Conservation (phyloP, 164 flowering plant genomes). For the Cinnamomum micranthum region DNA sequence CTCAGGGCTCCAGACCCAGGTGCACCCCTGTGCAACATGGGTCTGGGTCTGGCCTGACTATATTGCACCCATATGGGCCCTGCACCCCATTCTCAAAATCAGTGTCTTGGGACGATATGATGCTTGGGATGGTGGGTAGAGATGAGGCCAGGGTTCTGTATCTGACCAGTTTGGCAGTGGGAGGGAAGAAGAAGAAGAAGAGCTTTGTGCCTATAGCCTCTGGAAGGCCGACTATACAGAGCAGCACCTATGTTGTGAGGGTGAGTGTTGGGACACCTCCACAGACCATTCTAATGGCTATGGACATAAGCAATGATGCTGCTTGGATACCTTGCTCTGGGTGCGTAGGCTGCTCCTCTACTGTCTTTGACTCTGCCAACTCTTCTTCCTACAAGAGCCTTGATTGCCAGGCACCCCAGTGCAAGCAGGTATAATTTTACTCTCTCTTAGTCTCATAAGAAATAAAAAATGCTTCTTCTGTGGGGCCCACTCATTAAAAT, state of each 20-base stretch:
- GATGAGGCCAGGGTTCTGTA: slow-evolving; percentile 38
- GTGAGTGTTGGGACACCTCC: slow-evolving; percentile 74
- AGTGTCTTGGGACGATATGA: slow-evolving; percentile 41
- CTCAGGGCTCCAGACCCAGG: no score
- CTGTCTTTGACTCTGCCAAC: slow-evolving; percentile 31
- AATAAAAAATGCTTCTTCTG: no score
- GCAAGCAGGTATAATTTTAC: slow-evolving; percentile 54
- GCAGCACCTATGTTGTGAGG: slow-evolving; percentile 68
- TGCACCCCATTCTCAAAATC: slow-evolving; percentile 30
- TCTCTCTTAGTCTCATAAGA: no score
- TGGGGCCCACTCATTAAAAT: no score
- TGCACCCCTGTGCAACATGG: not conserved
- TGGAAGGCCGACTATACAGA: slow-evolving; percentile 57
- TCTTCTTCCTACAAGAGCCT: slow-evolving; percentile 54
- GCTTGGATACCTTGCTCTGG: slow-evolving; percentile 94
- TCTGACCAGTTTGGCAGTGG: slow-evolving; percentile 33
- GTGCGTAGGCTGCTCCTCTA: slow-evolving; percentile 70
- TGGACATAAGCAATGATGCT: slow-evolving; percentile 84
- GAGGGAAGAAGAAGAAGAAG: slow-evolving; percentile 19
- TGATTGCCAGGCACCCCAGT: slow-evolving; percentile 54
- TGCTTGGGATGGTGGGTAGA: slow-evolving; percentile 33
- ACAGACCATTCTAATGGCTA: slow-evolving; percentile 67
- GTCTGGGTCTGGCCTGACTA: not conserved
- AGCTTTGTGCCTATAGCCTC: slow-evolving; percentile 73
- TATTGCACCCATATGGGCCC: slow-evolving; percentile 1